Evolutionary conservation across 345 rosid species (phyloP), one percentile per base, ranked within the genome.

Genomic region (Rhodamnia argentea): DNA sequence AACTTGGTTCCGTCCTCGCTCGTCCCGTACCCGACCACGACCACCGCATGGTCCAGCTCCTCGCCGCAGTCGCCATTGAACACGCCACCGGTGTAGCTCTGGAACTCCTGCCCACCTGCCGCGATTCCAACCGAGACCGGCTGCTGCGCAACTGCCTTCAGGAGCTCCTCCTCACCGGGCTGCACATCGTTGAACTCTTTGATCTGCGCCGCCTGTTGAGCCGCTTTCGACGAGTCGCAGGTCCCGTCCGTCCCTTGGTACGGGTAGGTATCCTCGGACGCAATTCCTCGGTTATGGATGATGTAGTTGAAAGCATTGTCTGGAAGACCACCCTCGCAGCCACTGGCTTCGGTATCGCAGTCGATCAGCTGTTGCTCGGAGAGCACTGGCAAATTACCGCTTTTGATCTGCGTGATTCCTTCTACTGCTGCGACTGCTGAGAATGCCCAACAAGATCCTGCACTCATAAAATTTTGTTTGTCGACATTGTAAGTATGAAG

Each of bases 391-490:
- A 59, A 82, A 8, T 86, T 59, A 11, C 84, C 62, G 44, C 84
- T 86, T 53, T 82, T 84, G 22, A 86, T 86, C 82, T 86, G 51
- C 84, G 24, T 82, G 52, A 86, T 86, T 50, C 85, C 85, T 50
- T 82, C 87, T 5, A 86, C 82, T 29, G 87, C 87, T 5, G 85
- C 82, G 29, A 86, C 84, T 5, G 87, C 53, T 8, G 85, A 86
- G 84, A 86, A 82, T 11, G 87, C 82, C 87, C 53, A 86, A 52
- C 87, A 82, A 24, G 84, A 42, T 78, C 82, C 85, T 86, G 60
- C 82, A 62, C 20, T 52, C 27, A 10, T 3, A 82, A n/a, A 59
- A 59, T 42, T 0, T 13, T 26, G n/a, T n/a, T n/a, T n/a, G 32
- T 59, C 18, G 18, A 59, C 70, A 0, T 59, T n/a, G 70, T n/a